Conservation (phyloP, 2,329 filamentous ascomycete genomes). For the Aureobasidium zeae region DNA sequence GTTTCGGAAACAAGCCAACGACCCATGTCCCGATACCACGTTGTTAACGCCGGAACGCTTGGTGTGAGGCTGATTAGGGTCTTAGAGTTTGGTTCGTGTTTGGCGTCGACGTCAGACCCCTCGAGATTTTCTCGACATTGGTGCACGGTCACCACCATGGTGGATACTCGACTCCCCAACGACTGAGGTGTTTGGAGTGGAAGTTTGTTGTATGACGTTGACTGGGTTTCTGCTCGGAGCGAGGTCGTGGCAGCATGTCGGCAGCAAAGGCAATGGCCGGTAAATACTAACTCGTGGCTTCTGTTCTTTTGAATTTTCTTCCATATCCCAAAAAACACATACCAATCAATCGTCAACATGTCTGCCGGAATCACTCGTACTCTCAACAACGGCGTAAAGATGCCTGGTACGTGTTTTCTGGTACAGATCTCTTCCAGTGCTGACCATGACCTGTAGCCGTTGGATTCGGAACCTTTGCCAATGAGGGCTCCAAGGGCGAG, state of each 20-base stretch:
- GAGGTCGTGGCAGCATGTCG: slow-evolving; percentile 13
- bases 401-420: slow-evolving; percentile 33
- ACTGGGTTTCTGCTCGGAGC: slow-evolving; percentile 12
- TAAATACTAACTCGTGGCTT: slow-evolving; percentile 14
- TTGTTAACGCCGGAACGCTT: slow-evolving; percentile 13
- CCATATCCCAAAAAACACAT: neutral
- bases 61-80: slow-evolving; percentile 7
- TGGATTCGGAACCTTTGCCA: slow-evolving; percentile 59
- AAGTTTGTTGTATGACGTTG: slow-evolving; percentile 15
- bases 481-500: slow-evolving; percentile 52
- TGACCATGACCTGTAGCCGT: slow-evolving; percentile 32
- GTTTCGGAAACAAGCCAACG: slow-evolving; percentile 13
- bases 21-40: slow-evolving; percentile 13
- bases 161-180: slow-evolving; percentile 13
- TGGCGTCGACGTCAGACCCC: slow-evolving; percentile 6
- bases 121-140: slow-evolving; percentile 8
- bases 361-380: slow-evolving; percentile 46
- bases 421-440: neutral
- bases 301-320: slow-evolving; percentile 5
- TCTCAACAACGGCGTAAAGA: slow-evolving; percentile 50
- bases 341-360: slow-evolving; percentile 35
- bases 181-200: slow-evolving; percentile 6
- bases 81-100: slow-evolving; percentile 10
- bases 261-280: slow-evolving; percentile 1
- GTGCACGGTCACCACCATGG: slow-evolving; percentile 12